Base-by-base conservation (phyloP, 495 filamentous ascomycete genomes). In the Cercophora scortea region DNA sequence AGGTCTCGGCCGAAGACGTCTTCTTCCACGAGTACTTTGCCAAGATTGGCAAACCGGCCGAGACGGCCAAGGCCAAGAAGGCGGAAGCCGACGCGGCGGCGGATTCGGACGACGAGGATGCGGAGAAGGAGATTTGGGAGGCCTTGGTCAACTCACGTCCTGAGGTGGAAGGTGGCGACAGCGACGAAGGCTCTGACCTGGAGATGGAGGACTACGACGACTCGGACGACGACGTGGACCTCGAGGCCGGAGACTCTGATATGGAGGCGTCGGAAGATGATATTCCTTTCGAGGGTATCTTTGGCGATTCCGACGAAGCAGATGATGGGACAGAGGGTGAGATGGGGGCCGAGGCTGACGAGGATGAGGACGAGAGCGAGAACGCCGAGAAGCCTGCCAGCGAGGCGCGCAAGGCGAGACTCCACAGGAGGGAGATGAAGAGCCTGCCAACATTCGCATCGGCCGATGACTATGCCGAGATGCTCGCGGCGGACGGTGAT, bases 21-120 rank as follows among this genome's bases (percentile, higher is more conserved):
- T 98, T 98, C 81, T 98, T 98, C 80, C 93, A 98, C 69, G 82
- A 86, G 52, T 98, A 97, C 80, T 97, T 98, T 67, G 82, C 79
- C 54, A 80, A 86, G 48, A 69, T 90, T 41, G 86, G 86, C 42
- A 92, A 88, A 66, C 79, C 77, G 48, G 73, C 69, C 32, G 63
- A 67, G 47, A 53, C 56, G 32, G 82, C 85, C 64, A 79, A 82
- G 53, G 59, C 66, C 15, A 77, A 76, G 55, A 82, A 84, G 74
- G 74, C 74, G 54, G 62, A 60, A 25, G 64, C 58, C 0, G 65
- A 70, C 12, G 67, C 67, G 40, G 65, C 58, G 6, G 66, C 57
- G 7, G 75, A 69, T 6, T 75, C 69, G 5, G 75, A 72, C 32
- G 74, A 76, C 16, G 75, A 72, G 17, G 85, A 84, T 48, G 80